Percentiles rank a stretch among this genome's conserved stretches.
These are phyloP conservation scores for Phytophthora cryptogea DNA, from an alignment of 352 stramenopile genomes.

Conservation along the genomic window DNA sequence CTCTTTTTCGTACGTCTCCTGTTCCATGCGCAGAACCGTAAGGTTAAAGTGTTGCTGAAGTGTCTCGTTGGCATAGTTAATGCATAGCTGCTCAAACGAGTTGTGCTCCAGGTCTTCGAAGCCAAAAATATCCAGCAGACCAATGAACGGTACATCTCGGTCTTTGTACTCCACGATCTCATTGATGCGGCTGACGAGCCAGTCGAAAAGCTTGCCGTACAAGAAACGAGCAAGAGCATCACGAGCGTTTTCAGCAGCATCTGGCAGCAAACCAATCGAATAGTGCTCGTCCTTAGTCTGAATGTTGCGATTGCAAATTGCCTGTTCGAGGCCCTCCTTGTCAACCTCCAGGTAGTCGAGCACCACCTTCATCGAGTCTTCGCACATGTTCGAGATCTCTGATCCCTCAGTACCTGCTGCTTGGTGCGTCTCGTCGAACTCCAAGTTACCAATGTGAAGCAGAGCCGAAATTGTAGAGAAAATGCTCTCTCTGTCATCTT, in stretches of 20 bases:
- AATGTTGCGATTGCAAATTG: slow-evolving; percentile 93
- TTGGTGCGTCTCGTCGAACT: slow-evolving; percentile 79
- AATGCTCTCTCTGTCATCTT: slow-evolving; percentile 91
- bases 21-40: slow-evolving; percentile 86
- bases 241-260: slow-evolving; percentile 87
- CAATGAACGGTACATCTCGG: slow-evolving; percentile 67
- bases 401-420: slow-evolving; percentile 71
- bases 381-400: slow-evolving; percentile 54
- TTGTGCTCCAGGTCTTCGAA: slow-evolving; percentile 91
- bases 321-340: slow-evolving; percentile 82
- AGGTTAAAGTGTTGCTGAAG: slow-evolving; percentile 94
- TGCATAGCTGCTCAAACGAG: slow-evolving; percentile 95
- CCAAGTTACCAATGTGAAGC: slow-evolving; percentile 95
- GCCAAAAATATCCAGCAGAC: slow-evolving; percentile 88
- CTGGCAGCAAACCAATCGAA: slow-evolving; percentile 69
- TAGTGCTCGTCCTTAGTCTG: slow-evolving; percentile 93
- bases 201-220: slow-evolving; percentile 96
- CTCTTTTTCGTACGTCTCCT: slow-evolving; percentile 89
- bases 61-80: slow-evolving; percentile 95
- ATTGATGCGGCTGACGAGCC: slow-evolving; percentile 89
- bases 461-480: slow-evolving; percentile 92
- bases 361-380: slow-evolving; percentile 77
- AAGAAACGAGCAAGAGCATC: slow-evolving; percentile 95
- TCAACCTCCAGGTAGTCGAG: slow-evolving; percentile 91
- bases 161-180: slow-evolving; percentile 72